Percentiles rank a stretch among this genome's conserved stretches.
Evolutionary conservation across 805 yeast genomes (phyloP).

Genomic region (Cyberlindnera samutprakarnensis): DNA sequence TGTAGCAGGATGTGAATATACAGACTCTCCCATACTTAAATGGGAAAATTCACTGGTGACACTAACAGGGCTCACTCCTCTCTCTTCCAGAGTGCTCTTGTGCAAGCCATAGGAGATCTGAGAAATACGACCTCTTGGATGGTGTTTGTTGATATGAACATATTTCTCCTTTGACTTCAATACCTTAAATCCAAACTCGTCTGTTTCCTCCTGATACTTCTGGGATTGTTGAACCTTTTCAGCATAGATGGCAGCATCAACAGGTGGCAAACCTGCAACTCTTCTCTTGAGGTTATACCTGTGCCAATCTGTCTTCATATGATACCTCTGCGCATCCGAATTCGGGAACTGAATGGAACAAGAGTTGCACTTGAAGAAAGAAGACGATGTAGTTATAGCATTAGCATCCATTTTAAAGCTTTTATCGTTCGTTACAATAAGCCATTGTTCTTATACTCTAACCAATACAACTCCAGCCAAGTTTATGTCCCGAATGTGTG

Average conservation of each 20-base stretch:
- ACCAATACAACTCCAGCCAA: no score
- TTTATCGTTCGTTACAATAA: no score
- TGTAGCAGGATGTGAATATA: constrained; percentile 26
- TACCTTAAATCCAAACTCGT: constrained; percentile 32
- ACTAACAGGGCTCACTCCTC: constrained; percentile 45
- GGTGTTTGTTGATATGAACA: constrained; percentile 10
- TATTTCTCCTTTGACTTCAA: constrained; percentile 18
- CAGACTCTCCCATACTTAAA: constrained; percentile 45
- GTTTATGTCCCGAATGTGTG: no score
- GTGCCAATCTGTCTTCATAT: constrained; percentile 98
- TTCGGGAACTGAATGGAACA: constrained; percentile 75
- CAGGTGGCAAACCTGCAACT: constrained; percentile 75
- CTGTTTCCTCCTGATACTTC: constrained; percentile 27
- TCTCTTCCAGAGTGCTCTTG: constrained; percentile 5
- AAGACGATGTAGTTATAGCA: constrained; percentile 8
- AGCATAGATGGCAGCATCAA: constrained; percentile 45
- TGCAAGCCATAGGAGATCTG: constrained; percentile 5
- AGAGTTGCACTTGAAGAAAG: constrained; percentile 72
- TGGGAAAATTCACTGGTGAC: constrained; percentile 47
- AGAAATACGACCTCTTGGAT: constrained; percentile 22
- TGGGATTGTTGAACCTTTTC: constrained; percentile 29
- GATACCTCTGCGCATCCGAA: constrained; percentile 82
- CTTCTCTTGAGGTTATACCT: constrained; percentile 91
- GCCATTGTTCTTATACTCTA: no score
- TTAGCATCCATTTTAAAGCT: constrained; percentile 3